These are phyloP conservation scores for Stevia rebaudiana DNA, from an alignment of 140 eudicot genomes.

Conservation along the genomic window DNA sequence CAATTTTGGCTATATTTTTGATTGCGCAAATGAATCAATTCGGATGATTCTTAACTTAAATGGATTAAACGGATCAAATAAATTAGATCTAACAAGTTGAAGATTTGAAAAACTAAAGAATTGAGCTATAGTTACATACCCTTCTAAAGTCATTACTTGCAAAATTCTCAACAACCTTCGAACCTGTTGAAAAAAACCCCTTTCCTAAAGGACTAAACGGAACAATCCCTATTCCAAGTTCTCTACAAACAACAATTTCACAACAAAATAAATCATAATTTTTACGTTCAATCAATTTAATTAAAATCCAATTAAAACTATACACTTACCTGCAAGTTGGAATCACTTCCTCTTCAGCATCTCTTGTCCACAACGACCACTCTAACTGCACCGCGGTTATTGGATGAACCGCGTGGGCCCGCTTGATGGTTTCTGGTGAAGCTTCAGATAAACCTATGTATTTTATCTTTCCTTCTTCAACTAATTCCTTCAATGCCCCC, in stretches of 20 bases:
- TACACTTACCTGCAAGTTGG: conserved; percentile 31
- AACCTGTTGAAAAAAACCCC: conserved; percentile 29
- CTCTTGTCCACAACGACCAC: conserved; percentile 62
- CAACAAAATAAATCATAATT: background rate
- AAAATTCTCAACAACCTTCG: conserved; percentile 27
- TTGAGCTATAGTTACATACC: conserved; percentile 16
- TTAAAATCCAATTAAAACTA: background rate
- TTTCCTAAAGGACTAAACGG: conserved; percentile 35
- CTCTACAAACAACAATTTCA: conserved; percentile 3
- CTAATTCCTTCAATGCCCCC: conserved; percentile 60
- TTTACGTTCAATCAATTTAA: no score
- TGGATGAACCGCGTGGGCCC: conserved; percentile 61
- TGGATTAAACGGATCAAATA: background rate
- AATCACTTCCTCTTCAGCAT: conserved; percentile 33
- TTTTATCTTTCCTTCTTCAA: conserved; percentile 61
- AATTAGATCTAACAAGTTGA: no score
- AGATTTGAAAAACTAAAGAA: background rate
- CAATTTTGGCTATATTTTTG: background rate
- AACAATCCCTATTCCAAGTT: conserved; percentile 36
- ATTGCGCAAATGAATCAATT: background rate
- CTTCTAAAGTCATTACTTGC: conserved; percentile 27
- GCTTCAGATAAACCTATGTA: conserved; percentile 66
- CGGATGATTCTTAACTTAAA: background rate
- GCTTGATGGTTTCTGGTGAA: conserved; percentile 48
- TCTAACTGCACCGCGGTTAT: conserved; percentile 47